A percentile compares a stretch with the other conserved stretches of the same genome.
phyloP scores from a whole-genome alignment of 352 stramenopile genomes.

The Globisporangium echinulatum region DNA sequence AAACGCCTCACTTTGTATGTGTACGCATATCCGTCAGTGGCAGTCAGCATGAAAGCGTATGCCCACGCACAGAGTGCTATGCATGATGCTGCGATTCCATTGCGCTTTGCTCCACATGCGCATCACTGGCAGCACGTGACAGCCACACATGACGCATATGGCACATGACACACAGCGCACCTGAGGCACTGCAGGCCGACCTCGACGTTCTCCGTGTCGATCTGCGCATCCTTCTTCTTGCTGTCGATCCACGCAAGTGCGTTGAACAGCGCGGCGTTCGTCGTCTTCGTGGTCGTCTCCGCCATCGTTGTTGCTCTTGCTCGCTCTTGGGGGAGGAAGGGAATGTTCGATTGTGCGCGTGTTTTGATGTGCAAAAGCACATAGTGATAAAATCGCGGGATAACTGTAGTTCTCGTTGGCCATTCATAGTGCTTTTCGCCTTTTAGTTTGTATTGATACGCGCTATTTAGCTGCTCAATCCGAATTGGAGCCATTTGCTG shows the following conservation, averaged over 20 bases:
- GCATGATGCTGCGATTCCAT: background rate
- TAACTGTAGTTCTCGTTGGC: too few species aligned
- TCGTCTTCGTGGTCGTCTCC: constrained; percentile 24
- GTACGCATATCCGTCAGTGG: background rate
- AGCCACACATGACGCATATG: background rate
- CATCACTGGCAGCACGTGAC: background rate
- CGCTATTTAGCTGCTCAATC: too few species aligned
- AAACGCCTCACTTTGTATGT: constrained; percentile 56
- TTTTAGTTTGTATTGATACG: too few species aligned
- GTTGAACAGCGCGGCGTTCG: constrained; percentile 57
- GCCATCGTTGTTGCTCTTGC: background rate
- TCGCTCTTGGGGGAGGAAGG: background rate
- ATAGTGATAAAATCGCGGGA: background rate
- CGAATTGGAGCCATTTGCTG: too few species aligned
- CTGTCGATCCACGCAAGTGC: constrained; percentile 62
- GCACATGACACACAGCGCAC: constrained; percentile 12
- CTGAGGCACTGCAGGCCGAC: constrained; percentile 56
- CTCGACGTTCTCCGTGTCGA: constrained; percentile 62
- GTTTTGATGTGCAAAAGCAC: background rate
- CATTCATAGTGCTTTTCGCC: too few species aligned
- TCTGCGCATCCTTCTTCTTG: constrained; percentile 46
- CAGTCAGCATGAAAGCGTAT: background rate
- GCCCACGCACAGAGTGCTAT: background rate
- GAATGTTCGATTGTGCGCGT: constrained; percentile 14
- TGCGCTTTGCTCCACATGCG: background rate